Percentiles rank a stretch among this genome's conserved stretches.
Evolutionary conservation across 441 rosid species (phyloP).

Genomic region (Syzygium syzygioides): DNA sequence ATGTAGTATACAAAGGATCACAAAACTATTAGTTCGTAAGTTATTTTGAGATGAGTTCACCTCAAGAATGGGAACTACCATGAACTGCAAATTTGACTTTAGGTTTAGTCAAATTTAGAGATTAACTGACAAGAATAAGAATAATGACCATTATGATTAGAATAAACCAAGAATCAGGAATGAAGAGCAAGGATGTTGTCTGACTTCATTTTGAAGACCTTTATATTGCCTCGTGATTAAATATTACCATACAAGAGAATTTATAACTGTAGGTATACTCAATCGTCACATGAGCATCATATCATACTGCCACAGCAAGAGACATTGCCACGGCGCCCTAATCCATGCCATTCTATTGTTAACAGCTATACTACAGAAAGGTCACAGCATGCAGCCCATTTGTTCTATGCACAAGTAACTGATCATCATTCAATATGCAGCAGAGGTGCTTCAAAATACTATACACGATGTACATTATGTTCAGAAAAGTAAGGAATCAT

Average conservation of each 20-base stretch:
- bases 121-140: not conserved
- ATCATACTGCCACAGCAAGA: not conserved
- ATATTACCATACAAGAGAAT: not conserved
- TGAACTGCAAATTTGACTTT: not conserved
- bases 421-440: not conserved
- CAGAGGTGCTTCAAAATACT: not conserved
- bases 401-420: no score
- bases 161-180: not conserved
- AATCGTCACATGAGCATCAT: not conserved
- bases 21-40: no score
- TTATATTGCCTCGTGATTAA: not conserved
- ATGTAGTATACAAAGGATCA: no score
- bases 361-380: not conserved
- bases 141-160: not conserved
- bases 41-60: no score
- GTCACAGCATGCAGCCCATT: not conserved
- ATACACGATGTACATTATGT: not conserved
- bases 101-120: not conserved
- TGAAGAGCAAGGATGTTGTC: not conserved
- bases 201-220: not conserved
- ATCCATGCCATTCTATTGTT: not conserved
- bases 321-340: not conserved
- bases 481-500: not conserved
- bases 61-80: not conserved
- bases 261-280: not conserved